Evolutionary conservation across 23 red algal species (phyloP).

Genomic region (Chondrus crispus): DNA sequence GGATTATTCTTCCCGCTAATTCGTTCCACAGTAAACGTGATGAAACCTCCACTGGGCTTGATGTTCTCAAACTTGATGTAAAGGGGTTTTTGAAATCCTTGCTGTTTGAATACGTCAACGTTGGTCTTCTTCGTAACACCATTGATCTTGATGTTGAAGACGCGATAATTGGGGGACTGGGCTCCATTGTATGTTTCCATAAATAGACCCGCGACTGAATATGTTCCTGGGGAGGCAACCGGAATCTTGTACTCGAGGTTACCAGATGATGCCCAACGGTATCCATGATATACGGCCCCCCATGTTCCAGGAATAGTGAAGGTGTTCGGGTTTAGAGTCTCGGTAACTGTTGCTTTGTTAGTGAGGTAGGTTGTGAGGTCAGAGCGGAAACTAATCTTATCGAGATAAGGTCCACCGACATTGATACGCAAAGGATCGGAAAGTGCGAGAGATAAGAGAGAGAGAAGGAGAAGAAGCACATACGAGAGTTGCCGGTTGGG

Average conservation of each 20-base stretch:
- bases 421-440: conserved; percentile 36
- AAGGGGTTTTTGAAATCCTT: conserved; percentile 30
- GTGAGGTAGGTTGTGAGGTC: conserved; percentile 42
- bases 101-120: conserved; percentile 36
- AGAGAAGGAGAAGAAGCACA: no score
- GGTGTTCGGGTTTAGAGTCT: background rate
- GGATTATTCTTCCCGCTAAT: conserved; percentile 45
- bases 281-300: conserved; percentile 37
- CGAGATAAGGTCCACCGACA: conserved; percentile 2
- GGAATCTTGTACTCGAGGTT: conserved; percentile 57
- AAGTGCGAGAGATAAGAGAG: background rate
- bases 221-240: conserved; percentile 29
- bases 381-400: conserved; percentile 1
- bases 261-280: conserved; percentile 20
- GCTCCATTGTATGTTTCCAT: conserved; percentile 37
- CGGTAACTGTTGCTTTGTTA: background rate
- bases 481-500: no score
- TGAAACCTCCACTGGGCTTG: background rate
- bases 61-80: conserved; percentile 25
- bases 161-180: background rate
- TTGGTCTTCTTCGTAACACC: background rate
- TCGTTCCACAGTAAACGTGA: conserved; percentile 34
- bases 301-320: conserved; percentile 31
- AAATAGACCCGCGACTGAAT: conserved; percentile 42
- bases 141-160: conserved; percentile 47